Evolutionary conservation across 2,329 filamentous ascomycete species (phyloP).

Genomic region (Ambrosiella beaveri): DNA sequence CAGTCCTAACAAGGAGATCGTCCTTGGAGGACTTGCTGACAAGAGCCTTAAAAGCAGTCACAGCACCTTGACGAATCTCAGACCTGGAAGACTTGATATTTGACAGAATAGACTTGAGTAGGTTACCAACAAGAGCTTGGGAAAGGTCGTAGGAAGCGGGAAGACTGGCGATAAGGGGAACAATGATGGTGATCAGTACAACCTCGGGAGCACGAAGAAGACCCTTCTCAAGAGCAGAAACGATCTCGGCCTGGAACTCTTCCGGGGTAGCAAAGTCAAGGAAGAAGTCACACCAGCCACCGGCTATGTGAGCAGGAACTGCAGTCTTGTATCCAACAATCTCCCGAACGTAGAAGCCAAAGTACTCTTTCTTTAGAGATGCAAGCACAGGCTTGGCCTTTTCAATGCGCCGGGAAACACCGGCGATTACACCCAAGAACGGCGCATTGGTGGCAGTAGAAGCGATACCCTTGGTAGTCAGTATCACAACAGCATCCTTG

Average conservation of each 20-base stretch:
- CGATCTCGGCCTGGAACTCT: conserved; percentile 57
- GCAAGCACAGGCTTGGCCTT: conserved; percentile 41
- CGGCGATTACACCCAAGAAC: conserved; percentile 71
- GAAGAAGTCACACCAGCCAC: conserved; percentile 70
- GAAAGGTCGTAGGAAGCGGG: conserved; percentile 61
- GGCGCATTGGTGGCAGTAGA: conserved; percentile 54
- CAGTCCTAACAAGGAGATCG: conserved; percentile 44
- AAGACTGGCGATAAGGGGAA: conserved; percentile 54
- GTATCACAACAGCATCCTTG: conserved; percentile 41
- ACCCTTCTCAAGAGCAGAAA: conserved; percentile 75
- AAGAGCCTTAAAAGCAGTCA: conserved; percentile 57
- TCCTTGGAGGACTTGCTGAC: conserved; percentile 42
- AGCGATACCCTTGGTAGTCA: conserved; percentile 51
- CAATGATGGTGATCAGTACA: conserved; percentile 61
- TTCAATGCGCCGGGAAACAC: conserved; percentile 60
- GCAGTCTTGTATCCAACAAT: conserved; percentile 61
- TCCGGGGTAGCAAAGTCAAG: conserved; percentile 51
- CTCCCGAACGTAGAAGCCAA: conserved; percentile 71
- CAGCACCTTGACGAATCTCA: conserved; percentile 55
- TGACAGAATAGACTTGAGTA: conserved; percentile 75
- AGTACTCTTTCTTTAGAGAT: conserved; percentile 51
- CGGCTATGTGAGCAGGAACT: conserved; percentile 54
- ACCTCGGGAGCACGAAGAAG: conserved; percentile 81
- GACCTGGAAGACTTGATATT: conserved; percentile 83
- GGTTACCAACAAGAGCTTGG: conserved; percentile 47